Percentiles rank a stretch among this genome's conserved stretches.
Conservation (phyloP, 306 rosid genomes). For the Prunus fruticosa region DNA sequence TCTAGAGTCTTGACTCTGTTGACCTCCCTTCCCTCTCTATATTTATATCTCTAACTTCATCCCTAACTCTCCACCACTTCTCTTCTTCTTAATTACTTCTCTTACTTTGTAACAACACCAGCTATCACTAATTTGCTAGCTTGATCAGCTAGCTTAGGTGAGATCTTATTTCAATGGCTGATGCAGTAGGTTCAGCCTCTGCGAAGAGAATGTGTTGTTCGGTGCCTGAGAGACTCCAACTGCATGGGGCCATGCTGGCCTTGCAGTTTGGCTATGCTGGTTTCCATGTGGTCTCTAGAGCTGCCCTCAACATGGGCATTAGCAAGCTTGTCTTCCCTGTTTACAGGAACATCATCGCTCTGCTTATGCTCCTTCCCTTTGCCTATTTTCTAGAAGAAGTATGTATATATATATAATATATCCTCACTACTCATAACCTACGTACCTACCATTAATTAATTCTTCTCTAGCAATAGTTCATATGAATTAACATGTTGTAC, state of each 20-base stretch:
- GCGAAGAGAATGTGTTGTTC: slow-evolving; percentile 73
- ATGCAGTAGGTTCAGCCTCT: slow-evolving; percentile 36
- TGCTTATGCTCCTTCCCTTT: slow-evolving; percentile 81
- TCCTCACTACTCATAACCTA: too few species aligned
- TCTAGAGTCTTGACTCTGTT: slow-evolving; percentile 1
- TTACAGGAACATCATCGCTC: slow-evolving; percentile 82
- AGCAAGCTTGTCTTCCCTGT: slow-evolving; percentile 94
- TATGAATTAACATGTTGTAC: neutral
- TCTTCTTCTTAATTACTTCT: neutral
- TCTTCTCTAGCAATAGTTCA: neutral
- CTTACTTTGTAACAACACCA: neutral
- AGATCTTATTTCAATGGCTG: slow-evolving; percentile 47
- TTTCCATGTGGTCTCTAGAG: slow-evolving; percentile 89
- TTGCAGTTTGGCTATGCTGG: slow-evolving; percentile 97
- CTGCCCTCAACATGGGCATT: slow-evolving; percentile 97
- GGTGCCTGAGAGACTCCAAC: slow-evolving; percentile 70
- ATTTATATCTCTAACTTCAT: slow-evolving; percentile 43
- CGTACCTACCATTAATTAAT: too few species aligned
- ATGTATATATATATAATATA: neutral
- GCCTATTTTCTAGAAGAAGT: slow-evolving; percentile 94
- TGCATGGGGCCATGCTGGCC: slow-evolving; percentile 95
- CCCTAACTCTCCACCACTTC: slow-evolving; percentile 41
- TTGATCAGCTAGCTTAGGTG: neutral
- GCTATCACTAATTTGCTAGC: neutral
- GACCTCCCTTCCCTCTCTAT: slow-evolving; percentile 4